Evolutionary conservation across 257 asterid species (phyloP).

Genomic region (Salvia miltiorrhiza): DNA sequence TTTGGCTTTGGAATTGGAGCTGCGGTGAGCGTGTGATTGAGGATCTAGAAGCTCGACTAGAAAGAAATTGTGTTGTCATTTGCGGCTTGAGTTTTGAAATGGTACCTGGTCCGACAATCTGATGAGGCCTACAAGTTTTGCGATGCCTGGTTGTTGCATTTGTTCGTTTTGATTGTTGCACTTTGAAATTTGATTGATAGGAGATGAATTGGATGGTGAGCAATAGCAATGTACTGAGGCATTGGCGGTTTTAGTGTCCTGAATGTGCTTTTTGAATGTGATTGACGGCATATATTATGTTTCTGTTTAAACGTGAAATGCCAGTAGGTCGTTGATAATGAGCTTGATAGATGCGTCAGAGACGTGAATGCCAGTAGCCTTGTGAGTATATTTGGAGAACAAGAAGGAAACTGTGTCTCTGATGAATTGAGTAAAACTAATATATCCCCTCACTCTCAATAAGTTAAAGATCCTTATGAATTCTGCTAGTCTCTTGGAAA

Average conservation of each 20-base stretch:
- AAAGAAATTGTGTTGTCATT: background rate
- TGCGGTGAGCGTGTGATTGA: slow-evolving; percentile 19
- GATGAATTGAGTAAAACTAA: background rate
- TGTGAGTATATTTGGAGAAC: background rate
- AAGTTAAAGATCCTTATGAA: background rate
- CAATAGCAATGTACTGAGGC: background rate
- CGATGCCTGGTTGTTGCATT: slow-evolving; percentile 5
- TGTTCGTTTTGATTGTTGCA: background rate
- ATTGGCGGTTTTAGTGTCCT: background rate
- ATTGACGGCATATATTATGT: slow-evolving; percentile 2
- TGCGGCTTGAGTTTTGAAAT: slow-evolving; percentile 13
- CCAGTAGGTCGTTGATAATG: background rate
- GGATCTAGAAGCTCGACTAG: slow-evolving; percentile 28
- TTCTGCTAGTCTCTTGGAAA: slow-evolving; percentile 8
- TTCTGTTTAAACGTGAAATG: background rate
- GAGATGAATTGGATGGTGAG: background rate
- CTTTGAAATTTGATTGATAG: background rate
- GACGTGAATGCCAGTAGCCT: background rate
- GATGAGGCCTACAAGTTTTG: background rate
- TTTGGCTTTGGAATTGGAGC: slow-evolving; percentile 7
- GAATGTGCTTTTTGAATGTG: background rate
- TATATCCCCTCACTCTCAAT: background rate
- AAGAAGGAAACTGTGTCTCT: background rate
- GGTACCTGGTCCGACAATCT: slow-evolving; percentile 10
- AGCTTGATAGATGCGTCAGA: background rate